Conservation (phyloP, 1,284 basidiomycete genomes). For the Neotropicomus parvogracilis region DNA sequence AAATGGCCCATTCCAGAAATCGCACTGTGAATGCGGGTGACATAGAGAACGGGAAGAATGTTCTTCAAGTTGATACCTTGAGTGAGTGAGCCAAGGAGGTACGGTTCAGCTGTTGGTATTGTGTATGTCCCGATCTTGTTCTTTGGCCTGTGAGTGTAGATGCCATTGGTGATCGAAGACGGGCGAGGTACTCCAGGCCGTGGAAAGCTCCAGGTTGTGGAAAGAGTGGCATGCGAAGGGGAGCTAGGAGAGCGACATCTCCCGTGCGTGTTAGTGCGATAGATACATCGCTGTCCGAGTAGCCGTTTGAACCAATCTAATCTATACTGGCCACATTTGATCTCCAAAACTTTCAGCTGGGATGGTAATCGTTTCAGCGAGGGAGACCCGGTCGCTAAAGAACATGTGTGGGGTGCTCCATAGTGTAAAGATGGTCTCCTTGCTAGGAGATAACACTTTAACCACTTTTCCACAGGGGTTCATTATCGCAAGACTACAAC, state of each 20-base stretch:
- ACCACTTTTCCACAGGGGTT: too few species aligned
- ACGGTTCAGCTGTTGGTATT: constrained; percentile 75
- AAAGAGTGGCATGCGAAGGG: constrained; percentile 54
- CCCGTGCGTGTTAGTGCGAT: constrained; percentile 75
- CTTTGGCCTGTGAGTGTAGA: constrained; percentile 72
- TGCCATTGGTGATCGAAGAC: constrained; percentile 59
- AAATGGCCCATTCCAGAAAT: constrained; percentile 54
- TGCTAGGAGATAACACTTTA: too few species aligned
- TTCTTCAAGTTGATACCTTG: constrained; percentile 68
- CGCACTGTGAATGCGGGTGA: constrained; percentile 73
- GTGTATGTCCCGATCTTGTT: constrained; percentile 77
- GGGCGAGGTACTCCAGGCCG: constrained; percentile 40
- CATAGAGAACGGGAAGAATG: constrained; percentile 71
- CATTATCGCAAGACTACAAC: too few species aligned
- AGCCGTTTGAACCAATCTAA: constrained; percentile 82
- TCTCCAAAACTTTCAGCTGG: constrained; percentile 31
- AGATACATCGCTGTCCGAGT: constrained; percentile 70
- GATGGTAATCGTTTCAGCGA: constrained; percentile 66
- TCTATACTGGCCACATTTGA: constrained; percentile 50
- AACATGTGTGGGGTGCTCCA: constrained; percentile 1
- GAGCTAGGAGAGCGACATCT: constrained; percentile 58
- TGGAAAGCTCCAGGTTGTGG: constrained; percentile 36
- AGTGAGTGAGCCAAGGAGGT: constrained; percentile 60
- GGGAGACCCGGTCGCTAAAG: constrained; percentile 66
- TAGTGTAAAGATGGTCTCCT: too few species aligned